Evolutionary conservation across 345 rosid genomes (phyloP).

Genomic region (Gossypium anomalum): DNA sequence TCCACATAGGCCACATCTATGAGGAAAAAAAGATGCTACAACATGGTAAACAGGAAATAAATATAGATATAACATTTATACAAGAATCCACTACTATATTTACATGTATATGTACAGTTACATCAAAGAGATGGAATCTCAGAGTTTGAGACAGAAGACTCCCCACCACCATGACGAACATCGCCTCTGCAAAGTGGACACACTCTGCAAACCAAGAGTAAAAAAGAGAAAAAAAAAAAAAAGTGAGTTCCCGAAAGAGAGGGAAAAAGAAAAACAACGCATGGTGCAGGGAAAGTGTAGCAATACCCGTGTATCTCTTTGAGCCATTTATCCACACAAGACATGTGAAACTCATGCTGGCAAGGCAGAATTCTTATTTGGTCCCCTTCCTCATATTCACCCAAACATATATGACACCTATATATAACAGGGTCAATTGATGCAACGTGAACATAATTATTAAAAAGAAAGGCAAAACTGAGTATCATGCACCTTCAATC

Average conservation of each 20-base stretch:
- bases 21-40: not conserved
- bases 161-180: constrained; percentile 43
- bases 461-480: not conserved
- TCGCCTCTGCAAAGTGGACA: constrained; percentile 76
- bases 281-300: not conserved
- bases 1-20: not conserved
- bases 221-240: not conserved
- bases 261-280: not conserved
- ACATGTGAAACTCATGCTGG: constrained; percentile 75
- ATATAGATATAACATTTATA: not conserved
- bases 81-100: constrained; percentile 15
- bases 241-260: not conserved
- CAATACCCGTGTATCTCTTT: constrained; percentile 76
- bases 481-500: not conserved
- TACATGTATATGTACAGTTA: constrained; percentile 20
- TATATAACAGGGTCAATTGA: not conserved
- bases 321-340: constrained; percentile 79
- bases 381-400: constrained; percentile 67
- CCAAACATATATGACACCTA: constrained; percentile 72
- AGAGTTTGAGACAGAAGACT: constrained; percentile 22
- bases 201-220: constrained; percentile 37
- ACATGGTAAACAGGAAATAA: not conserved
- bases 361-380: constrained; percentile 72
- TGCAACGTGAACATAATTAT: not conserved
- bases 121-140: constrained; percentile 35